Evolutionary conservation across 768 basidiomycete genomes (phyloP).

Genomic region (Roridomyces roridus): DNA sequence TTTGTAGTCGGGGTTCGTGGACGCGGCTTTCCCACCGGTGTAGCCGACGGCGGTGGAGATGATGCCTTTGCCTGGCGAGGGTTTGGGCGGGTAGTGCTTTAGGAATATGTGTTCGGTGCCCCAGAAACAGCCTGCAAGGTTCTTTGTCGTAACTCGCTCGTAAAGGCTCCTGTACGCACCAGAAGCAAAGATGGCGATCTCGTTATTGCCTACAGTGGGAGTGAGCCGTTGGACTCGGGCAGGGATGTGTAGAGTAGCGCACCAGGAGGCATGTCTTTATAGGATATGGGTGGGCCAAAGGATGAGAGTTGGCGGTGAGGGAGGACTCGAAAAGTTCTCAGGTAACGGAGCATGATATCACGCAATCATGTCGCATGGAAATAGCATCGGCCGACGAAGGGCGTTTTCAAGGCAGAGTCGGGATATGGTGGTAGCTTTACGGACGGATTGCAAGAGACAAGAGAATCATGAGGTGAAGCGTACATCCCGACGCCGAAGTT

Average conservation of each 20-base stretch:
- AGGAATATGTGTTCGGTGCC: conserved; percentile 69
- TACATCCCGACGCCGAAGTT: no score
- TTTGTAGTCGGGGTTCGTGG: conserved; percentile 55
- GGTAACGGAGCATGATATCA: conserved; percentile 12
- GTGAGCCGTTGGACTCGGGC: neutral
- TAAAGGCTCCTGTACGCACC: conserved; percentile 10
- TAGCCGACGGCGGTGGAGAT: conserved; percentile 64
- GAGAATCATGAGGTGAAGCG: no score
- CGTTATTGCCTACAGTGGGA: neutral
- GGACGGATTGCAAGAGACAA: no score
- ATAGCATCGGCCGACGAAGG: no score
- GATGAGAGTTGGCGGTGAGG: conserved; percentile 1
- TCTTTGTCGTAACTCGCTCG: no score
- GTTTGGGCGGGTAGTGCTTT: conserved; percentile 56
- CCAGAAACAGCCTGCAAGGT: conserved; percentile 70
- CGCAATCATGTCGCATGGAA: no score
- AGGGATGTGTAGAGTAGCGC: neutral
- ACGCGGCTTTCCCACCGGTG: conserved; percentile 54
- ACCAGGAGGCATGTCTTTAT: conserved; percentile 8
- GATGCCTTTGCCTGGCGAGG: conserved; percentile 55
- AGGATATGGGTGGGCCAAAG: conserved; percentile 11
- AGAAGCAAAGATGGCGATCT: conserved; percentile 24
- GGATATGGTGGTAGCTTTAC: no score
- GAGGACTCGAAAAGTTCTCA: conserved; percentile 7
- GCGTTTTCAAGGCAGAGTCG: no score